These are phyloP conservation scores for Colletotrichum euphorbiae DNA, from an alignment of 2,329 filamentous ascomycete genomes.

Conservation along the genomic window DNA sequence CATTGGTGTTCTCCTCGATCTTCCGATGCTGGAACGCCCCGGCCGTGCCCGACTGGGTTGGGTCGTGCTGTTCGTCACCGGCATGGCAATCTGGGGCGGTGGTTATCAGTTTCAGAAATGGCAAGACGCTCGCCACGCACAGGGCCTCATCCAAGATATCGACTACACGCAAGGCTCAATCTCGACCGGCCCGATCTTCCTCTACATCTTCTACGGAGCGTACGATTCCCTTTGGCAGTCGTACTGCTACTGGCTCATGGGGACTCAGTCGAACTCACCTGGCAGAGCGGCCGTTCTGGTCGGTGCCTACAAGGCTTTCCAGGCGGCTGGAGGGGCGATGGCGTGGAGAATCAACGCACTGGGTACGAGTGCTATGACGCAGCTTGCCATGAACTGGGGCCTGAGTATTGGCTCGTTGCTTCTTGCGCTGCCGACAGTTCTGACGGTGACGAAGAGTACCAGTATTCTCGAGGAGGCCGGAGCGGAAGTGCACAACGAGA, in stretches of 20 bases:
- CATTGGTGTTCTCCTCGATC: slow-evolving; percentile 59
- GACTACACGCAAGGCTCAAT: slow-evolving; percentile 60
- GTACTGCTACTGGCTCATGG: slow-evolving; percentile 71
- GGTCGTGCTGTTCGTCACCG: slow-evolving; percentile 58
- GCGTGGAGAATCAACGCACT: slow-evolving; percentile 58
- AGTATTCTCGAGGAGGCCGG: slow-evolving; percentile 44
- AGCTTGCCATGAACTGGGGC: slow-evolving; percentile 60
- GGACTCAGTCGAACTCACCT: slow-evolving; percentile 56
- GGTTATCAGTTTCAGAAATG: slow-evolving; percentile 75
- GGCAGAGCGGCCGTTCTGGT: slow-evolving; percentile 56
- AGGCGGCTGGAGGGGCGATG: slow-evolving; percentile 57
- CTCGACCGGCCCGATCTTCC: slow-evolving; percentile 72
- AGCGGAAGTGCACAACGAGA: not conserved
- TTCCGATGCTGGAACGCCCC: slow-evolving; percentile 55
- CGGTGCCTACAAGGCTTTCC: slow-evolving; percentile 60
- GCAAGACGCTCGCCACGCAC: slow-evolving; percentile 57
- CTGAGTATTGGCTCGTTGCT: slow-evolving; percentile 57
- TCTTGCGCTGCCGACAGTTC: slow-evolving; percentile 56
- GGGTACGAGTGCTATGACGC: slow-evolving; percentile 50
- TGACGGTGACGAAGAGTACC: slow-evolving; percentile 50
- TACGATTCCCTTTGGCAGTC: slow-evolving; percentile 76
- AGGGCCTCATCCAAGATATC: slow-evolving; percentile 56
- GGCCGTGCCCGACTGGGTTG: slow-evolving; percentile 61
- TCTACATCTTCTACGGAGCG: slow-evolving; percentile 78
- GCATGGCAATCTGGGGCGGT: slow-evolving; percentile 67